Conservation (phyloP, 129 eudicot genomes). For the Smallanthus sonchifolius region DNA sequence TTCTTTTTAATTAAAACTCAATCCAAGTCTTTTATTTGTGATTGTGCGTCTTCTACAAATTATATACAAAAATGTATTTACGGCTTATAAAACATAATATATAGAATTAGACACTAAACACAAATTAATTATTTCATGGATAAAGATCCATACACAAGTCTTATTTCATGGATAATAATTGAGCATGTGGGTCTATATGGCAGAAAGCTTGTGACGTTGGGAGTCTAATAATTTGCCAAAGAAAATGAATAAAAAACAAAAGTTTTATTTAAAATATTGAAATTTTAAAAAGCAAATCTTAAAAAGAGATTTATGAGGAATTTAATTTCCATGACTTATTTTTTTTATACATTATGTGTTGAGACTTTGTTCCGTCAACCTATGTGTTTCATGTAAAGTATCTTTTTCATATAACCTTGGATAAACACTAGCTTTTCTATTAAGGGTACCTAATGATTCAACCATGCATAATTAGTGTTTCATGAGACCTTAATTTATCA, state of each 20-base stretch:
- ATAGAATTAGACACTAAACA: neutral
- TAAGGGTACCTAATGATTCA: no score
- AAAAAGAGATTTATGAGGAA: conserved; percentile 24
- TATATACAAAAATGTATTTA: no score
- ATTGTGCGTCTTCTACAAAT: no score
- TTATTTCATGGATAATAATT: conserved; percentile 29
- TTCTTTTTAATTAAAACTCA: no score
- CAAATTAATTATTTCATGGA: neutral
- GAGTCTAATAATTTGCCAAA: conserved; percentile 35
- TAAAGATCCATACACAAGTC: conserved; percentile 18
- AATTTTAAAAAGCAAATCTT: conserved; percentile 38
- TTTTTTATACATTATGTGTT: neutral
- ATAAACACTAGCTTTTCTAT: neutral
- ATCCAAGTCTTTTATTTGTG: no score
- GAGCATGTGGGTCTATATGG: conserved; percentile 23
- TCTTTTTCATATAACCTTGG: neutral
- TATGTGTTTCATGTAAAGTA: neutral
- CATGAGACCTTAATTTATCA: neutral
- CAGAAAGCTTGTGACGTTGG: conserved; percentile 28
- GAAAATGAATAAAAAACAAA: conserved; percentile 3
- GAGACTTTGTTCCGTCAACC: neutral
- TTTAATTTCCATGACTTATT: conserved; percentile 16
- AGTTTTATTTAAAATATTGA: conserved; percentile 9
- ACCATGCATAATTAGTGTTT: neutral
- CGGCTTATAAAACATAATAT: neutral